A percentile compares a stretch with the other conserved stretches of the same genome.
Evolutionary conservation across 208 protist genomes (phyloP).

Genomic region (Leishmania arabica): DNA sequence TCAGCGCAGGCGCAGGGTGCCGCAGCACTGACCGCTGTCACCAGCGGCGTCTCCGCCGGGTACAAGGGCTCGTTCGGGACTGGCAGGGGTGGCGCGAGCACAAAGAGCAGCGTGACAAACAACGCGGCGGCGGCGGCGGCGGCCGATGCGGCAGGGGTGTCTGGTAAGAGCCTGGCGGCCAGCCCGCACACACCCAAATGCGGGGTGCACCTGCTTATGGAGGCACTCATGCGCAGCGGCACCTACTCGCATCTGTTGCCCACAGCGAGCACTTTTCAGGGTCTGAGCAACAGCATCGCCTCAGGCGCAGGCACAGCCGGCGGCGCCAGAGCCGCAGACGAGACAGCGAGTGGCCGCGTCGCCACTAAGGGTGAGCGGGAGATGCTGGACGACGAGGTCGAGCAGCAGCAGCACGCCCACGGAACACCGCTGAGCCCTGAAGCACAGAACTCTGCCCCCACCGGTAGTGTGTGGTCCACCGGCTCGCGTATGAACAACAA

Average conservation of each 20-base stretch:
- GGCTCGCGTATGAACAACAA: background rate
- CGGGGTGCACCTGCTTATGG: constrained; percentile 25
- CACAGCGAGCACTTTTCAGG: background rate
- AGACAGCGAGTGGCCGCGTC: background rate
- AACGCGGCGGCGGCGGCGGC: background rate
- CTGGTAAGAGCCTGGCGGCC: background rate
- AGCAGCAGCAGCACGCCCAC: constrained; percentile 6
- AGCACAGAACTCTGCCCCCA: background rate
- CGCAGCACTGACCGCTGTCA: background rate
- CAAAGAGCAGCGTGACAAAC: background rate
- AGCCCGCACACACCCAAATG: constrained; percentile 8
- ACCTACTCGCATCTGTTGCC: constrained; percentile 26
- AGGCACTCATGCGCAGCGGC: constrained; percentile 26
- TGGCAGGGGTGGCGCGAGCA: background rate
- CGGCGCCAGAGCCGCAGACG: background rate
- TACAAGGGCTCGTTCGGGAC: background rate
- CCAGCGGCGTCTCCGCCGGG: background rate
- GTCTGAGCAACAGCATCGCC: background rate
- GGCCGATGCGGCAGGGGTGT: constrained; percentile 9
- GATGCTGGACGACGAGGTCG: background rate
- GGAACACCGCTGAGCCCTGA: background rate
- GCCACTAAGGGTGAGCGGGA: background rate
- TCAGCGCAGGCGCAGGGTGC: constrained; percentile 7
- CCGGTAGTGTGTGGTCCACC: background rate
- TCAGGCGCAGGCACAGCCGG: background rate